Conservation (phyloP, 225 moss, liverwort and hornwort species). For the Antitrichia curtipendula region DNA sequence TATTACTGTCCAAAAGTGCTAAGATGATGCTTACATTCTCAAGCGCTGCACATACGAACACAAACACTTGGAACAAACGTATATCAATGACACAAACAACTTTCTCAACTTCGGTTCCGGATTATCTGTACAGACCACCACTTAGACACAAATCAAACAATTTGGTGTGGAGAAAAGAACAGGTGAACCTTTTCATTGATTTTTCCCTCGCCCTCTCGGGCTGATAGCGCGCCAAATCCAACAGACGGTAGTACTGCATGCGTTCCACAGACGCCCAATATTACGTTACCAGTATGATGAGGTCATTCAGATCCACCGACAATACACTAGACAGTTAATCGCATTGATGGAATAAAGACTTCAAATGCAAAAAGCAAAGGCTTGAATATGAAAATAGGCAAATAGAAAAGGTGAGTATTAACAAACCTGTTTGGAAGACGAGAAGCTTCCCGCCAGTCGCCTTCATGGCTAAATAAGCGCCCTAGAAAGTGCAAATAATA, state of each 20-base stretch:
- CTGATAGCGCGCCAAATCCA: slow-evolving; percentile 71
- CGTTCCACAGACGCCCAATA: neutral
- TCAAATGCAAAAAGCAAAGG: neutral
- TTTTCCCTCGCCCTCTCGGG: slow-evolving; percentile 81
- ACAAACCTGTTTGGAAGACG: slow-evolving; percentile 81
- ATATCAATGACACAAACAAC: neutral
- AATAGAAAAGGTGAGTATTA: neutral
- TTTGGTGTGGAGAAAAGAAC: neutral
- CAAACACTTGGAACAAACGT: neutral
- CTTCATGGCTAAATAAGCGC: slow-evolving; percentile 88
- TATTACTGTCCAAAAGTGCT: neutral
- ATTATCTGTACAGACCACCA: neutral
- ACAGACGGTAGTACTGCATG: slow-evolving; percentile 79
- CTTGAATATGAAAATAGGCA: neutral
- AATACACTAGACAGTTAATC: neutral
- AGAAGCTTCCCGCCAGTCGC: slow-evolving; percentile 88
- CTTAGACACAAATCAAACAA: neutral
- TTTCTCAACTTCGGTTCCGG: neutral
- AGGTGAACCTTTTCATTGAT: slow-evolving; percentile 68
- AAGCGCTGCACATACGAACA: neutral
- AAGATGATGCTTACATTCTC: neutral
- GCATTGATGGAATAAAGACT: neutral
- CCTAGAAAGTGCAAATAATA: slow-evolving; percentile 20
- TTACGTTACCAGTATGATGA: neutral
- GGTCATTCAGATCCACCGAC: neutral